These are phyloP conservation scores for Candida vartiovaarae DNA, from an alignment of 805 yeast genomes.

Conservation along the genomic window DNA sequence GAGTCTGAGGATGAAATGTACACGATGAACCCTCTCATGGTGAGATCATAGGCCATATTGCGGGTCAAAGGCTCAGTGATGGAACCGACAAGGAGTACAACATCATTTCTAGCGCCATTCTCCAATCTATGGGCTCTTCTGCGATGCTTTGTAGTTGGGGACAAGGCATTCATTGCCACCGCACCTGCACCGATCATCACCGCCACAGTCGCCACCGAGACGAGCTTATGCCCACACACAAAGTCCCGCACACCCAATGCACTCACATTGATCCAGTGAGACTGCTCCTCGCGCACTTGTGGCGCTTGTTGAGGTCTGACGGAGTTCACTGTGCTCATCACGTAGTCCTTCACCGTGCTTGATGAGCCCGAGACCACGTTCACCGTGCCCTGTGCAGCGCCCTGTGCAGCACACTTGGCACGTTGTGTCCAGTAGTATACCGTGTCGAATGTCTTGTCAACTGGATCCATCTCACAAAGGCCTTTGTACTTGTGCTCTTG, in stretches of 20 bases:
- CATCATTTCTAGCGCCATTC: conserved; percentile 72
- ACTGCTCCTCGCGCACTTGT: not conserved
- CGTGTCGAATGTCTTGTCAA: conserved; percentile 13
- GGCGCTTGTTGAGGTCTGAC: not conserved
- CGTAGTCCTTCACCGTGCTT: not conserved
- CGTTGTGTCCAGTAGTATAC: conserved; percentile 14
- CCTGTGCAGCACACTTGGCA: conserved; percentile 2
- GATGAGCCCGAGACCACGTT: not conserved
- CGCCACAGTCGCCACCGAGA: not conserved
- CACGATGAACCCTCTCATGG: conserved; percentile 73
- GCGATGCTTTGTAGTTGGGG: conserved; percentile 9
- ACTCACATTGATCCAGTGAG: not conserved
- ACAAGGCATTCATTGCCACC: not conserved
- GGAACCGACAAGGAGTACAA: conserved; percentile 67
- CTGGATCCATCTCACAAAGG: conserved; percentile 11
- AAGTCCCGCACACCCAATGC: not conserved
- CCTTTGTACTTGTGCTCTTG: no score
- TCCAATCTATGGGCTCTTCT: conserved; percentile 56
- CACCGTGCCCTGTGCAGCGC: not conserved
- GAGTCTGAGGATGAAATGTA: conserved; percentile 49
- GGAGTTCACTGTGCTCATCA: conserved; percentile 1
- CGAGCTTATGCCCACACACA: not conserved
- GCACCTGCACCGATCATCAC: not conserved
- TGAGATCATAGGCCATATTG: conserved; percentile 65
- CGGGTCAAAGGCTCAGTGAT: conserved; percentile 70